These are phyloP conservation scores for Posidonia australis DNA, from an alignment of 106 monocot species.

Conservation along the genomic window DNA sequence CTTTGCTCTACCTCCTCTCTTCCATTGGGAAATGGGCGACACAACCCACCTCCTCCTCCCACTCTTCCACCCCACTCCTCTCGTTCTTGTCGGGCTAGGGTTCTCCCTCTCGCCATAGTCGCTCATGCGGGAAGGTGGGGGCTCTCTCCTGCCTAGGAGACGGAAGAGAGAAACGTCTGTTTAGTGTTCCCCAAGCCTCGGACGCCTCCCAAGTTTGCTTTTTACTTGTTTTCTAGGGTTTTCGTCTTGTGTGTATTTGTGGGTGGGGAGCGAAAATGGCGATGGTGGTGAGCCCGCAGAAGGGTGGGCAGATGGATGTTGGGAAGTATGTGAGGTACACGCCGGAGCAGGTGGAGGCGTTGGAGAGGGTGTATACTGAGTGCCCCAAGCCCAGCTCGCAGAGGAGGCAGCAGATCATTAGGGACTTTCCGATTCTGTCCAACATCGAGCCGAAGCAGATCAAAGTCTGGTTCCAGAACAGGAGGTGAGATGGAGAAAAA, in stretches of 20 bases:
- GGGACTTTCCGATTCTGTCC: constrained; percentile 74
- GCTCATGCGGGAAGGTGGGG: background rate
- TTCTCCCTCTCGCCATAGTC: background rate
- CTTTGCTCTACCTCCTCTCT: background rate
- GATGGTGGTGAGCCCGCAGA: constrained; percentile 22
- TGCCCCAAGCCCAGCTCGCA: constrained; percentile 90
- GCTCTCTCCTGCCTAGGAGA: background rate
- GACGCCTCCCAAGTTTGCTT: background rate
- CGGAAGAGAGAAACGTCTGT: background rate
- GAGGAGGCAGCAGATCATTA: constrained; percentile 73
- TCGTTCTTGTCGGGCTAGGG: background rate
- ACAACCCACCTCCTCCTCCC: background rate
- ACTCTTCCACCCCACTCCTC: background rate
- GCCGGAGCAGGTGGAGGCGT: constrained; percentile 90
- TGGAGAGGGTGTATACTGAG: constrained; percentile 81
- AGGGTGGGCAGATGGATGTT: constrained; percentile 34
- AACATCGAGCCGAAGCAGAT: constrained; percentile 98
- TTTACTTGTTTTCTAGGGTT: background rate
- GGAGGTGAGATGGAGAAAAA: constrained; percentile 43
- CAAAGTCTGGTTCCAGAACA: constrained; percentile 96
- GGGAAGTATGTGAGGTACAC: constrained; percentile 96
- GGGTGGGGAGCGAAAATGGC: constrained; percentile 18
- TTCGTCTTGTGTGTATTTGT: background rate
- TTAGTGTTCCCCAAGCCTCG: background rate
- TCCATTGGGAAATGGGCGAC: constrained; percentile 6